Base-by-base conservation (phyloP, 768 basidiomycete species). In the Hypsizygus marmoreus region DNA sequence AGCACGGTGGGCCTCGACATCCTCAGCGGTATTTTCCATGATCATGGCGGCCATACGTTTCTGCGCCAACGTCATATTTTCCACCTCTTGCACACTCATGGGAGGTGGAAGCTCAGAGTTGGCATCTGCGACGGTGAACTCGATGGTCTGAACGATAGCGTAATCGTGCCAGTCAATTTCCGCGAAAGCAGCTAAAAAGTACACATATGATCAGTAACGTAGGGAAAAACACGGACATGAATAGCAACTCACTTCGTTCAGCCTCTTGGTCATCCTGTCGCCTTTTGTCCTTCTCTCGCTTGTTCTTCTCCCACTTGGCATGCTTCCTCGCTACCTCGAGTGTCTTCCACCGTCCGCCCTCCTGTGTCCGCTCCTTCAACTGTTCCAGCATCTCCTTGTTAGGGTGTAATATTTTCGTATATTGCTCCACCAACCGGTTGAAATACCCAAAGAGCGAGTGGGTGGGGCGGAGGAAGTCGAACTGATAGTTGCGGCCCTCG, bases 121-220 rank as follows among this genome's bases (percentile, higher is more conserved):
- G 44, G 91, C 84, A 62, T 99, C 97, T 6, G 88, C 90, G 25
- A 84, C 81, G 12, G 97, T 98, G 61, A 98, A 99, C 61, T 99
- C 97, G 57, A 97, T 94, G 14, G 94, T 97, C 62, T 97, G 93
- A 5, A 97, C 97, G 45, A 97, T 91, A 30, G 94, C 92, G 69
- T 97, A 98, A 63, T 98, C 97, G 60, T 99, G 93, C 97, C 97
- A 99, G 62, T 99, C 97, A 56, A 99, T 97, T 62, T 95, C 91
- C 33, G 93, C 91, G 60, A 97, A 95, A 4, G 95, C 95, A 67
- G 84, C 90, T 88, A 49, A 41, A 46, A 30, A 40, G 32, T 47
- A 29, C 19, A 48, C 7, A 44, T 31, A 55, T 36, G 17, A 35
- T 43, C 26, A 47, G 43, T 57, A 16, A 52, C 31, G 8, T 12